phyloP scores from a whole-genome alignment of 192 early-diverging fungal species.

The Coemansia sp. region DNA sequence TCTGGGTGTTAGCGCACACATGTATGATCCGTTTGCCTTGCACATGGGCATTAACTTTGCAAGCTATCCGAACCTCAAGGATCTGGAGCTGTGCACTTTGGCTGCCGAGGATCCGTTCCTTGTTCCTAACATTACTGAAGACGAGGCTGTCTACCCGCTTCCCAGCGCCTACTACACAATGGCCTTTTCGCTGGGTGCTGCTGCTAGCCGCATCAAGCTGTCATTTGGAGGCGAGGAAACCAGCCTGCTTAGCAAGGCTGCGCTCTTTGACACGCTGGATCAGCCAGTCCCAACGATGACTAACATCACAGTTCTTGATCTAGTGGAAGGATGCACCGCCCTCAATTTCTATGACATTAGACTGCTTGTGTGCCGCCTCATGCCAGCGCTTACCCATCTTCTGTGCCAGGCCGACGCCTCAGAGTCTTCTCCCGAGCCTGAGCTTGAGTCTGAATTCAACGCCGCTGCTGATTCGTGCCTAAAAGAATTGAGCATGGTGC shows the following conservation, averaged over 20 bases:
- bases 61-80: not conserved
- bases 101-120: not conserved
- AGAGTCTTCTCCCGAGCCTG: not conserved
- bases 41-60: not conserved
- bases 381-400: not conserved
- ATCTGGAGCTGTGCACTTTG: not conserved
- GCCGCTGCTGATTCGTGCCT: not conserved
- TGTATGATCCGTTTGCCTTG: not conserved
- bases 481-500: not conserved
- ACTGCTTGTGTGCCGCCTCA: not conserved
- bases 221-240: not conserved
- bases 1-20: conserved; percentile 13
- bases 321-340: not conserved
- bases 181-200: not conserved
- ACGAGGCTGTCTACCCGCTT: not conserved
- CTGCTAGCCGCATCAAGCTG: not conserved
- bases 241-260: not conserved
- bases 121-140: not conserved
- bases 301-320: not conserved
- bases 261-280: not conserved
- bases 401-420: not conserved
- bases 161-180: not conserved
- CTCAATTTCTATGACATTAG: not conserved
- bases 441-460: too few species aligned
- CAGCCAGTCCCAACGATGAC: not conserved